Evolutionary conservation across 1,139 yeast species (phyloP), one percentile per base, ranked within the genome.

Genomic region (Nakaseomyces uthaithaninus): DNA sequence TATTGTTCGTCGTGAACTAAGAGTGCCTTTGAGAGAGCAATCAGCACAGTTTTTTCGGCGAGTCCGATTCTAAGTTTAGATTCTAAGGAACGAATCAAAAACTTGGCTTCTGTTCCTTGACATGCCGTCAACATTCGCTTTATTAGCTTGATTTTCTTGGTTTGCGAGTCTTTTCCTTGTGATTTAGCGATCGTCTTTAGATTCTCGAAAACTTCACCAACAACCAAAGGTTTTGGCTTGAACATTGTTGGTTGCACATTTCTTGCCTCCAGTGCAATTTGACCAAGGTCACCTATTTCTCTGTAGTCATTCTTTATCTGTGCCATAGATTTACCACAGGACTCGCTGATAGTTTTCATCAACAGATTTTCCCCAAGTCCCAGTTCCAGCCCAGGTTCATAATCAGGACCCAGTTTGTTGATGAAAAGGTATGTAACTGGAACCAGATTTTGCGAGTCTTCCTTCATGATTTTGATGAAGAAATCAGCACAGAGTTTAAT

Each of bases 51-150:
- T 55, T 89, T 89, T 51, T 89, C 97, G 0, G 97, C 97, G 49
- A 91, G 72, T 1, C 95, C 95, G 45, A 93, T 91, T 52, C 99
- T 71, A 46, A 91, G 67, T 53, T 91, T 91, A 1, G 97, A 95
- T 58, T 91, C 98, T 43, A 91, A 64, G 6, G 95, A 84, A 52
- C 99, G 72, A 46, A 91, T 81, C 46, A 91, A 66, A 56, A 79
- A 91, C 57, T 91, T 91, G 11, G 98, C 95, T 62, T 91, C 98
- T 28, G 74, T 70, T n/a, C 83, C 80, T 47, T 80, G 77, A 57
- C 96, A 84, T 0, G 95, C 85, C 1, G 95, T 83, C 42, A 91
- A 68, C 79, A 91, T 71, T 52, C 78, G 74, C 57, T 83, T 86
- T 51, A 93, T 91, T 33, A 83, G 70, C 22, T 75, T 75, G 27